Conservation (phyloP, 768 basidiomycete genomes). For the Psilocybe azurescens region DNA sequence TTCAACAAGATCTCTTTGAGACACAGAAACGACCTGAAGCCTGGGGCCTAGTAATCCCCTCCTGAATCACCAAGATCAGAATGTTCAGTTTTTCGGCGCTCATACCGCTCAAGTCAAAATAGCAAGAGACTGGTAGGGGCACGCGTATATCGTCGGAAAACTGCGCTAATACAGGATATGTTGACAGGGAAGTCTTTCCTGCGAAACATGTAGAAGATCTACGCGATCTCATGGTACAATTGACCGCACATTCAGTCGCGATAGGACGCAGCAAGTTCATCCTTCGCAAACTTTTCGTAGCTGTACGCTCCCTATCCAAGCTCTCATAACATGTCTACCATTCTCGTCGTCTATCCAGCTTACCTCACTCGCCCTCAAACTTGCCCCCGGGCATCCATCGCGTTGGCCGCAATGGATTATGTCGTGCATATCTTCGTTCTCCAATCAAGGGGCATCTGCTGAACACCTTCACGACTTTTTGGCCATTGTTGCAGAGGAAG, state of each 20-base stretch:
- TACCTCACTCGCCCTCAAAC: constrained; percentile 73
- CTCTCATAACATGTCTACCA: constrained; percentile 9
- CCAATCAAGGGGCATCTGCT: constrained; percentile 57
- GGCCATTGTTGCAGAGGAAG: constrained; percentile 85
- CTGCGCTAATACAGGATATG: constrained; percentile 9
- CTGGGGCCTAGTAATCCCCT: constrained; percentile 84
- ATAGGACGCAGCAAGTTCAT: constrained; percentile 70
- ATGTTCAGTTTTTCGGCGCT: constrained; percentile 96
- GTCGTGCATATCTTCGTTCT: constrained; percentile 65
- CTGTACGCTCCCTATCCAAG: constrained; percentile 53
- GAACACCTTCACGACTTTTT: constrained; percentile 77
- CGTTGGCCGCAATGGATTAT: constrained; percentile 82
- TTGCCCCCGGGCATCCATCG: constrained; percentile 61
- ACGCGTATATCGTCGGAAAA: not conserved
- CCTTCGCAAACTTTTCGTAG: constrained; percentile 86
- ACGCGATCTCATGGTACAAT: constrained; percentile 68
- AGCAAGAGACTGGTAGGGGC: constrained; percentile 82
- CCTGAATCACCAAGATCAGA: constrained; percentile 70
- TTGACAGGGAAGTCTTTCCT: constrained; percentile 75
- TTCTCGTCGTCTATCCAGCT: constrained; percentile 42
- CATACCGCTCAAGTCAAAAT: constrained; percentile 96
- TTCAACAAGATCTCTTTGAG: constrained; percentile 77
- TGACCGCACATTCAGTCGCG: constrained; percentile 69
- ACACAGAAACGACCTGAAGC: constrained; percentile 79
- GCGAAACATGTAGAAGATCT: constrained; percentile 60